Conservation (phyloP, 208 protist genomes). For the Herpetomonas tarakana region DNA sequence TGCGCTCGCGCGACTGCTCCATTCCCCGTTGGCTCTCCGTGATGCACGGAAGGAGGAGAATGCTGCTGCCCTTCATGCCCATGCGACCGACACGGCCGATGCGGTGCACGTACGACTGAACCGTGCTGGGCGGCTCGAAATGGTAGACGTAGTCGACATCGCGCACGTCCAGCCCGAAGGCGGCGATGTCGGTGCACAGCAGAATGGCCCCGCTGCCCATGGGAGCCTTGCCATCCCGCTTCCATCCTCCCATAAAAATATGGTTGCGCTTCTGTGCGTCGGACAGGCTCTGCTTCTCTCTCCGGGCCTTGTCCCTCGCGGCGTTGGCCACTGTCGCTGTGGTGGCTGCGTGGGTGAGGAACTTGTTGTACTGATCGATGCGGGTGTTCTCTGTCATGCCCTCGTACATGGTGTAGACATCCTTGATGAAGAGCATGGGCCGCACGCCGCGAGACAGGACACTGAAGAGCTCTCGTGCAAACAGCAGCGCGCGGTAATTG, state of each 20-base stretch:
- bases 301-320: not conserved
- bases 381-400: conserved; percentile 67
- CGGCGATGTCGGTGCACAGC: conserved; percentile 87
- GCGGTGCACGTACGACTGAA: conserved; percentile 85
- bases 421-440: conserved; percentile 61
- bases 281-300: conserved; percentile 25
- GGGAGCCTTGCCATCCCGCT: conserved; percentile 50
- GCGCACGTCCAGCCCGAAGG: conserved; percentile 88
- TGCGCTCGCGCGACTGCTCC: conserved; percentile 46
- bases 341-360: conserved; percentile 52
- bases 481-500: conserved; percentile 54
- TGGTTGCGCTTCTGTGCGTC: conserved; percentile 75
- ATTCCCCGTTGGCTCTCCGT: conserved; percentile 14
- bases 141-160: conserved; percentile 93
- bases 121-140: conserved; percentile 79
- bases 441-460: conserved; percentile 33
- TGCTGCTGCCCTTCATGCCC: conserved; percentile 84
- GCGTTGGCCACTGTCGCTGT: conserved; percentile 8
- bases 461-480: conserved; percentile 68
- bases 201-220: conserved; percentile 80
- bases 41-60: conserved; percentile 74
- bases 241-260: conserved; percentile 75
- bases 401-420: conserved; percentile 85
- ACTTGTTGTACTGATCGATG: conserved; percentile 83
- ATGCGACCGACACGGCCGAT: conserved; percentile 90